Conservation (phyloP, 257 asterid species). For the Solanum virginianum region DNA sequence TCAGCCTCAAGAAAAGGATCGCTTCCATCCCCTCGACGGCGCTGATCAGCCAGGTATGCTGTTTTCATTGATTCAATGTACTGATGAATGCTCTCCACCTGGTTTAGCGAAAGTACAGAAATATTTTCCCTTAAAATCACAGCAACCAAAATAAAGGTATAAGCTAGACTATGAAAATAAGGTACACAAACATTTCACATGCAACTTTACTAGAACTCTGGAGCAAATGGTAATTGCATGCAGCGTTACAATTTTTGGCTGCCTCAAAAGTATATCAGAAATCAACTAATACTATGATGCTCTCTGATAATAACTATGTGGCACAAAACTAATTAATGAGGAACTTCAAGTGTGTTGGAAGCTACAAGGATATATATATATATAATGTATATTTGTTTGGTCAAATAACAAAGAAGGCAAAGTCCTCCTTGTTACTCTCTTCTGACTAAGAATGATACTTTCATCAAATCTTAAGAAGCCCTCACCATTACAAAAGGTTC, state of each 20-base stretch:
- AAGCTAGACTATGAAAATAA: neutral
- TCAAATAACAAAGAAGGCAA: neutral
- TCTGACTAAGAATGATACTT: neutral
- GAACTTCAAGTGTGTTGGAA: neutral
- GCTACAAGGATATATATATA: neutral
- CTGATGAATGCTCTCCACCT: constrained; percentile 96
- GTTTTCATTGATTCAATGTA: constrained; percentile 89
- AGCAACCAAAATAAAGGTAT: neutral
- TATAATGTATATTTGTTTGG: neutral
- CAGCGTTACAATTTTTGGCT: neutral
- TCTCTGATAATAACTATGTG: neutral
- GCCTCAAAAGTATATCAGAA: neutral
- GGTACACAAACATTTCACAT: neutral
- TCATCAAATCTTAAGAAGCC: neutral
- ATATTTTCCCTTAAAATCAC: neutral
- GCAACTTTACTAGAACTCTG: neutral
- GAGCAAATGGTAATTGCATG: neutral
- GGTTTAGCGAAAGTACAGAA: neutral
- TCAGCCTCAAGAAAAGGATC: constrained; percentile 97
- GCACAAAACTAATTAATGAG: neutral
- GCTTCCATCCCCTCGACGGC: constrained; percentile 62
- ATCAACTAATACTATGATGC: neutral
- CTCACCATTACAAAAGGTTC: neutral
- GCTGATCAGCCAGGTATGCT: constrained; percentile 89
- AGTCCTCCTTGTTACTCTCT: neutral